Evolutionary conservation across 306 rosid genomes (phyloP).

Genomic region (Luffa acutangula): DNA sequence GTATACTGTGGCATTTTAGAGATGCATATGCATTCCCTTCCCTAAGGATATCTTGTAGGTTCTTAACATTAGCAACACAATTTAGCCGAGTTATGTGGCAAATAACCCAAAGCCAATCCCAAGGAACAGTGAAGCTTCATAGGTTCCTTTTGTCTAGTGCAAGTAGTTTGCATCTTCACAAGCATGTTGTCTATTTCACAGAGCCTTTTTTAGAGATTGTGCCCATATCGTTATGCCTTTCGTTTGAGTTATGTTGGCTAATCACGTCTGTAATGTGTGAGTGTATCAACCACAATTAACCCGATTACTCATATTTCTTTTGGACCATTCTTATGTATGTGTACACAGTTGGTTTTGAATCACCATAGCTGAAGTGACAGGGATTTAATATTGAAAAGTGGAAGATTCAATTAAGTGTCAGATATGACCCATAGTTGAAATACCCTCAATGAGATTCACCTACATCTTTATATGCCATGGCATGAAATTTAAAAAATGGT

Average conservation of each 20-base stretch:
- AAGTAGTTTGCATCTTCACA: no score
- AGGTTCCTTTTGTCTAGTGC: no score
- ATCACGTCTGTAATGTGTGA: not conserved
- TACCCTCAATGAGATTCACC: not conserved
- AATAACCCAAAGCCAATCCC: not conserved
- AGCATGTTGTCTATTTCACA: no score
- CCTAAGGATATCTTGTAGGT: not conserved
- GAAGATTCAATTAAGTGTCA: not conserved
- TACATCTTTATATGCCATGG: not conserved
- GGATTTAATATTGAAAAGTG: not conserved
- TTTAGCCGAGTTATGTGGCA: not conserved
- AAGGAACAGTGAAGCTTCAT: no score
- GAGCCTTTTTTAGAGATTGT: no score
- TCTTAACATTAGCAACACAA: not conserved
- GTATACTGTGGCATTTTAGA: not conserved
- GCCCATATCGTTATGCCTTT: no score
- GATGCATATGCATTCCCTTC: not conserved
- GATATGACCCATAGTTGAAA: not conserved
- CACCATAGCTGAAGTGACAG: not conserved
- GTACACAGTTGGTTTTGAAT: not conserved
- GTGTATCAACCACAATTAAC: not conserved
- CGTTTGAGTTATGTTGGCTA: not conserved
- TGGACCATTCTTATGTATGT: not conserved
- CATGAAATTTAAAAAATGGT: not conserved
- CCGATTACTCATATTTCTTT: not conserved